Evolutionary conservation across 2,329 filamentous ascomycete genomes (phyloP).

Genomic region (Ascochyta clinopodiicola): DNA sequence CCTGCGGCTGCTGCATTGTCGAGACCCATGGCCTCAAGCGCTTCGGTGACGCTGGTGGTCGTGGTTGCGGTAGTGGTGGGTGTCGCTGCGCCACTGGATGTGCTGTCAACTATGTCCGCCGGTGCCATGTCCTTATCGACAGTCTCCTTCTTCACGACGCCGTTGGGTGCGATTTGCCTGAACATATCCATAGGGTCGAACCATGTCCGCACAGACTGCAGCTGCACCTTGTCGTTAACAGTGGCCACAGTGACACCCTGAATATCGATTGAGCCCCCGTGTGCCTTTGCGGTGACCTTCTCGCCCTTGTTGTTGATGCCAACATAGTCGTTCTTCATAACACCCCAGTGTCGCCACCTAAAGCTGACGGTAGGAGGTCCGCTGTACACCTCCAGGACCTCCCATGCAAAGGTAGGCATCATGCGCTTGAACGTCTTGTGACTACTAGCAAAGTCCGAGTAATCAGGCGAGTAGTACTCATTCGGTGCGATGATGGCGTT

Average conservation of each 20-base stretch:
- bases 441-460: constrained; percentile 67
- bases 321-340: constrained; percentile 71
- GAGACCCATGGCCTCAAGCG: constrained; percentile 6
- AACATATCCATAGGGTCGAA: constrained; percentile 73
- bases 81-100: constrained; percentile 15
- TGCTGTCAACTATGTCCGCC: constrained; percentile 34
- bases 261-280: constrained; percentile 68
- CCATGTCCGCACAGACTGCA: constrained; percentile 67
- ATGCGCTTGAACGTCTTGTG: constrained; percentile 76
- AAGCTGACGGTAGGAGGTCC: constrained; percentile 68
- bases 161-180: constrained; percentile 64
- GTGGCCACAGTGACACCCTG: constrained; percentile 68
- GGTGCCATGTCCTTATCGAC: constrained; percentile 46
- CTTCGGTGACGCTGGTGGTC: constrained; percentile 23
- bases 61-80: not conserved
- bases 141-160: constrained; percentile 55
- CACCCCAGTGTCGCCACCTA: constrained; percentile 72
- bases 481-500: constrained; percentile 70
- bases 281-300: constrained; percentile 67
- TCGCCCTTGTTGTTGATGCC: constrained; percentile 68
- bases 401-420: constrained; percentile 77
- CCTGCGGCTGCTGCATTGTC: constrained; percentile 1
- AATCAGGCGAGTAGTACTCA: constrained; percentile 68
- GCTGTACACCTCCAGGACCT: constrained; percentile 71
- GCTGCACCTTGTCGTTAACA: constrained; percentile 65